Evolutionary conservation across 768 basidiomycete genomes (phyloP).

Genomic region (Candolleomyces efflorescens): DNA sequence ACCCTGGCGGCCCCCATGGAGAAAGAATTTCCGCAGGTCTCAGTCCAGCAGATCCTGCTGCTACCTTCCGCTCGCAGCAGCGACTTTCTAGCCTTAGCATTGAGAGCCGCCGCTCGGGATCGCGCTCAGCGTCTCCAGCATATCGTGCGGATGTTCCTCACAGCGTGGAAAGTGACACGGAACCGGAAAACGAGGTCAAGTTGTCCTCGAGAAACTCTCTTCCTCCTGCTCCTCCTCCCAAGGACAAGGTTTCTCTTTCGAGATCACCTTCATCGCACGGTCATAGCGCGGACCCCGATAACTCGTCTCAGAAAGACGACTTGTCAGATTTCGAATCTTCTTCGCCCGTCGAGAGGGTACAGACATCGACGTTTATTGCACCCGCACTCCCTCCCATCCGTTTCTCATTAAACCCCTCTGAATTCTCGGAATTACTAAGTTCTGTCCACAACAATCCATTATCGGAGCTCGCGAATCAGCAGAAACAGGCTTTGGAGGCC

Average conservation of each 20-base stretch:
- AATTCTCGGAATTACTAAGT: constrained; percentile 73
- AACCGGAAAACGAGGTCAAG: constrained; percentile 47
- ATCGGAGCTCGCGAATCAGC: constrained; percentile 42
- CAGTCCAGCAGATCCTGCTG: constrained; percentile 22
- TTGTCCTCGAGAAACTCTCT: constrained; percentile 16
- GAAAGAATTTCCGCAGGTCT: constrained; percentile 20
- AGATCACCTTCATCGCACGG: constrained; percentile 1
- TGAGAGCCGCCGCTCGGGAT: constrained; percentile 30
- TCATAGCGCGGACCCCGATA: constrained; percentile 19
- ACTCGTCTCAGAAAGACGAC: constrained; percentile 38
- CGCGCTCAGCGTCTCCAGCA: constrained; percentile 55
- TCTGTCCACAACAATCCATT: constrained; percentile 51
- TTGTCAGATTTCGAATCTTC: constrained; percentile 38
- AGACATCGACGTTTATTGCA: constrained; percentile 75
- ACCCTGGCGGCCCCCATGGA: constrained; percentile 12
- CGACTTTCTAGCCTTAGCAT: constrained; percentile 26
- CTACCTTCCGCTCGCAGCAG: constrained; percentile 17
- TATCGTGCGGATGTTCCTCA: constrained; percentile 69
- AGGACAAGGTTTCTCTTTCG: constrained; percentile 17
- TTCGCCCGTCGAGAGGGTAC: constrained; percentile 61
- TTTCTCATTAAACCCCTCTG: constrained; percentile 80
- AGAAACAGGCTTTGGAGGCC: constrained; percentile 24
- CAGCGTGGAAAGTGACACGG: constrained; percentile 70
- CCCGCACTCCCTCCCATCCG: constrained; percentile 88
- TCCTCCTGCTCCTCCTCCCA: constrained; percentile 44